Percentiles rank a stretch among this genome's conserved stretches.
Conservation (phyloP, 495 filamentous ascomycete genomes). For the Cercophora samala region DNA sequence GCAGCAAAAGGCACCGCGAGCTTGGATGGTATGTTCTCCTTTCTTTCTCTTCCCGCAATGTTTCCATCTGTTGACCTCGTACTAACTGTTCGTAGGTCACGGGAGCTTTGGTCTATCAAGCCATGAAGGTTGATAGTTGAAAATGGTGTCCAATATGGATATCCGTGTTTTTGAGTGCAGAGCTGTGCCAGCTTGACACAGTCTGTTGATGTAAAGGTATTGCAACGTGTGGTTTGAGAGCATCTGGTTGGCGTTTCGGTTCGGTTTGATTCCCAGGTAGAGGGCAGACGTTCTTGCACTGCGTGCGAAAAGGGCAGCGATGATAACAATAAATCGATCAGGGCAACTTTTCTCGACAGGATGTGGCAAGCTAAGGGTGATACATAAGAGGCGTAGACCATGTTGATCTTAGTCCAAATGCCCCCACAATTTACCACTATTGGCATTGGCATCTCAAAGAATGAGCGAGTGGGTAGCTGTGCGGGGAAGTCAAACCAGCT, state of each 20-base stretch:
- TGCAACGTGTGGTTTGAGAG: neutral
- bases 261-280: neutral
- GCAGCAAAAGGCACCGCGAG: constrained; percentile 52
- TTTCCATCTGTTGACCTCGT: neutral
- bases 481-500: constrained; percentile 11
- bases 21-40: constrained; percentile 51
- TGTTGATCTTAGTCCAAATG: neutral
- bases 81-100: constrained; percentile 22
- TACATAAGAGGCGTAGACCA: neutral
- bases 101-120: constrained; percentile 52
- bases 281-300: neutral
- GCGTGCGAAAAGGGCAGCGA: neutral
- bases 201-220: neutral
- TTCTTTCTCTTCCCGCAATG: constrained; percentile 36
- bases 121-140: constrained; percentile 10
- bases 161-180: neutral
- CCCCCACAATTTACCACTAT: neutral
- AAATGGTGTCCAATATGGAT: neutral
- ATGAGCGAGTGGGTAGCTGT: neutral
- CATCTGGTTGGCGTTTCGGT: neutral
- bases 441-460: neutral
- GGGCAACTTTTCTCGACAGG: neutral
- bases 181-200: neutral
- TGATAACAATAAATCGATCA: neutral
- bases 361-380: neutral